Evolutionary conservation across 2,329 filamentous ascomycete species (phyloP).

Genomic region (Didymella exigua): DNA sequence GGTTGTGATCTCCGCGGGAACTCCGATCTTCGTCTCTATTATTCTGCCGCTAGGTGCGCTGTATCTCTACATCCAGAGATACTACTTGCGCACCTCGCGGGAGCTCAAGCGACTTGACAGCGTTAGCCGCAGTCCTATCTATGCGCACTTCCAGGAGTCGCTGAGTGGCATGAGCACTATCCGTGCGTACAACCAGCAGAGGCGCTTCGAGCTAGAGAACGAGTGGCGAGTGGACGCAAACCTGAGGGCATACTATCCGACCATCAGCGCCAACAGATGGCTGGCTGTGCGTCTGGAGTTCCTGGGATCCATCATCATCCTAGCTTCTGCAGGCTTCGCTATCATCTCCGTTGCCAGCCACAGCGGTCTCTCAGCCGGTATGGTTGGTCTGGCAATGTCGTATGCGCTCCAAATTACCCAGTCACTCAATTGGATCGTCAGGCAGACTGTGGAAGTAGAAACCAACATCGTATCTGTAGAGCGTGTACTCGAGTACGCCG

Average conservation of each 20-base stretch:
- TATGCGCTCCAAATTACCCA: constrained; percentile 97
- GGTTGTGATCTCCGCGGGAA: constrained; percentile 79
- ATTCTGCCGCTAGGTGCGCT: constrained; percentile 80
- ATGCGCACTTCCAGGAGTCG: constrained; percentile 97
- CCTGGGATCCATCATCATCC: constrained; percentile 90
- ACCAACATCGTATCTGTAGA: constrained; percentile 99
- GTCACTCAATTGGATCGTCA: constrained; percentile 97
- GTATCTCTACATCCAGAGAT: constrained; percentile 93
- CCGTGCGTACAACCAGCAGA: constrained; percentile 88
- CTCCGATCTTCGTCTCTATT: constrained; percentile 78
- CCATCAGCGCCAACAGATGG: constrained; percentile 89
- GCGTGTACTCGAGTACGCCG: constrained; percentile 93
- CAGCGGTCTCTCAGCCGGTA: constrained; percentile 68
- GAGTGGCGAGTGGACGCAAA: constrained; percentile 98
- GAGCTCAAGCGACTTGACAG: constrained; percentile 96
- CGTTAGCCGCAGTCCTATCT: constrained; percentile 93
- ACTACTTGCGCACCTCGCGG: constrained; percentile 93
- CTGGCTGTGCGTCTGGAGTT: constrained; percentile 93
- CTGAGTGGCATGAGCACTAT: constrained; percentile 94
- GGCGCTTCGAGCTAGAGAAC: constrained; percentile 88
- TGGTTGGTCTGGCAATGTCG: constrained; percentile 93
- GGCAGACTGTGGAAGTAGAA: constrained; percentile 99
- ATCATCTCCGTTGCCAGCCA: constrained; percentile 78
- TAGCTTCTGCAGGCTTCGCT: constrained; percentile 80
- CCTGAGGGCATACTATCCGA: constrained; percentile 91